Conservation (phyloP, 495 filamentous ascomycete species). For the Sphaerosporella brunnea region DNA sequence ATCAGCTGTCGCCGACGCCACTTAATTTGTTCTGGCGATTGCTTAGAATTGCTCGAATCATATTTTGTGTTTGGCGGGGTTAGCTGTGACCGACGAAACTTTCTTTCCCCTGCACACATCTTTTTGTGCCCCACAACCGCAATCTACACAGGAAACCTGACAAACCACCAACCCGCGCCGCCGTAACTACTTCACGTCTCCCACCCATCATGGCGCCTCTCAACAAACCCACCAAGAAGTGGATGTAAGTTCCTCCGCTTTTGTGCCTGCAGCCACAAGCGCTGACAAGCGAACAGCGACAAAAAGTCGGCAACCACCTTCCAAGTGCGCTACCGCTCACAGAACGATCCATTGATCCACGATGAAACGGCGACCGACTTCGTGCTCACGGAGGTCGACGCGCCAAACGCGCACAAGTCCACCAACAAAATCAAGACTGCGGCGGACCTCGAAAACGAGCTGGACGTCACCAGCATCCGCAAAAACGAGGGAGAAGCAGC, state of each 20-base stretch:
- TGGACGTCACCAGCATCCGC: conserved; percentile 44
- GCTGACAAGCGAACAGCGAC: conserved; percentile 39
- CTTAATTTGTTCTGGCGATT: too few species aligned
- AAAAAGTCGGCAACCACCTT: conserved; percentile 89
- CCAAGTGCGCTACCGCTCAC: conserved; percentile 82
- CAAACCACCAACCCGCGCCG: conserved; percentile 7
- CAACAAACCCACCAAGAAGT: conserved; percentile 48
- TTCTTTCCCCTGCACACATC: conserved; percentile 1
- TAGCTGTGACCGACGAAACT: conserved; percentile 2
- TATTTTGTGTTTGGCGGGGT: conserved; percentile 6
- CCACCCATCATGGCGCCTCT: conserved; percentile 20
- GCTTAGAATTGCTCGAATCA: too few species aligned
- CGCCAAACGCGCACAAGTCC: conserved; percentile 27
- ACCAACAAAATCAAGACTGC: conserved; percentile 40
- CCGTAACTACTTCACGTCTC: neutral
- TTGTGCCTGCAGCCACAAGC: conserved; percentile 4
- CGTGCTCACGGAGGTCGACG: conserved; percentile 40
- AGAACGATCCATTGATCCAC: conserved; percentile 91
- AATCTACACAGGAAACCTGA: neutral
- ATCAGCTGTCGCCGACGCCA: too few species aligned
- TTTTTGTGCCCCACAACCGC: neutral
- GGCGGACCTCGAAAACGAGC: conserved; percentile 57
- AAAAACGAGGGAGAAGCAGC: conserved; percentile 92
- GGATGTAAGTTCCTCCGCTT: conserved; percentile 49
- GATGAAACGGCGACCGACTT: conserved; percentile 65